Conservation (phyloP, 2,329 filamentous ascomycete species). For the Fusarium piperis region DNA sequence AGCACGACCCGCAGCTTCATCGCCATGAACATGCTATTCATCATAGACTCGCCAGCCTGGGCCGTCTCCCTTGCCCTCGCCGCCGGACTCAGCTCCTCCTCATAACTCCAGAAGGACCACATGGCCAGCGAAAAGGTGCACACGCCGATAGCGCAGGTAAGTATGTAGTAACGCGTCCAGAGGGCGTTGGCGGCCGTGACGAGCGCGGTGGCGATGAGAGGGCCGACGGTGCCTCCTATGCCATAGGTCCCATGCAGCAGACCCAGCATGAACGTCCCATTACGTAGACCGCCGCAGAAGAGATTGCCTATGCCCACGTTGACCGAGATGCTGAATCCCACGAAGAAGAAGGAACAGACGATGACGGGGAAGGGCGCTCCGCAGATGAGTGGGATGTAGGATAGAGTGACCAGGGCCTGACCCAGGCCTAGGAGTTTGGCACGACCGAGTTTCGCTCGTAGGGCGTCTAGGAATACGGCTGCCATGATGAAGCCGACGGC, state of each 20-base stretch:
- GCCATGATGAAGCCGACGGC: conserved; percentile 80
- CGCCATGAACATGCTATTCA: conserved; percentile 58
- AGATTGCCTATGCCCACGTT: conserved; percentile 68
- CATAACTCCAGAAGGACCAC: conserved; percentile 77
- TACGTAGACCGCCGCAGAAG: conserved; percentile 65
- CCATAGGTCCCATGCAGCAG: conserved; percentile 75
- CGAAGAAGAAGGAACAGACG: conserved; percentile 73
- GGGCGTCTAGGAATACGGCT: conserved; percentile 73
- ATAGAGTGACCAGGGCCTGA: conserved; percentile 65
- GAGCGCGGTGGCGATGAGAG: conserved; percentile 79
- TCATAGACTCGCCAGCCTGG: conserved; percentile 37
- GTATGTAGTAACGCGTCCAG: conserved; percentile 79
- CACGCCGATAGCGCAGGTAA: conserved; percentile 68
- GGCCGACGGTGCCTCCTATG: conserved; percentile 71
- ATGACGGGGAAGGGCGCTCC: conserved; percentile 77
- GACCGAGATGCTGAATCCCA: conserved; percentile 67
- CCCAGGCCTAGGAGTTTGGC: conserved; percentile 70
- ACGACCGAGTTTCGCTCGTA: conserved; percentile 71
- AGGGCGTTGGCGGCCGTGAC: conserved; percentile 65
- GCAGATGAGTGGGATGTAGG: conserved; percentile 72
- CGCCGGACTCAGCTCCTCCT: conserved; percentile 62
- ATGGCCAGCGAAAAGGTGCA: conserved; percentile 66
- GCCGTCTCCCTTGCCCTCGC: conserved; percentile 46
- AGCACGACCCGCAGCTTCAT: conserved; percentile 69
- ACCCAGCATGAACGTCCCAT: conserved; percentile 66